Base-by-base conservation (phyloP, 2,329 filamentous ascomycete species). In the Pezicula carpinea region DNA sequence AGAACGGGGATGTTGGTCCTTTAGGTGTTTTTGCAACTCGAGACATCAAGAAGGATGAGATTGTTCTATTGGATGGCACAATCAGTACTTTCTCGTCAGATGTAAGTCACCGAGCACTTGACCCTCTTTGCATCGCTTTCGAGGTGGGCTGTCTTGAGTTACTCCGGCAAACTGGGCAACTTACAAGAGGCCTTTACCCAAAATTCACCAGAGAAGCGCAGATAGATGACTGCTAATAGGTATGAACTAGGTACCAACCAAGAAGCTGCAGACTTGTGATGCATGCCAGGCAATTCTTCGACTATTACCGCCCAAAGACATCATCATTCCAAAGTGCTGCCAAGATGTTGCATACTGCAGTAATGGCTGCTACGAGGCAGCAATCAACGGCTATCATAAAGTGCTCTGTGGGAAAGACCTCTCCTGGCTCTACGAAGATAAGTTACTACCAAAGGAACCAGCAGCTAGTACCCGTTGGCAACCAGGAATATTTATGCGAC, bases 11-110 rank as follows among this genome's bases (percentile, higher is more conserved):
- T 42, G 50, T 57, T 34, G 59, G 60, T 2, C 54, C 59, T 1
- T 44, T 62, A 1, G 60, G 60, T 2, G 39, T 61, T 1, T 62
- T 61, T 17, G 59, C 60, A 1, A 53, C 40, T 6, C 36, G 50
- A 14, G 52, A 59, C 23, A 60, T 62, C 35, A 15, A 51, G 21
- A 36, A 47, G 15, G 52, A 49, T 5, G 58, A 63, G 23, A 13
- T 54, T 0, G 35, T 63, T 5, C 39, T 63, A 40, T 29, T 57
- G 0, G 60, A 63, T 26, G 42, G 39, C 33, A 48, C 50, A 14
- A 14, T 58, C 3, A 26, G 11, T 26, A 26, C 23, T 4, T 26
- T 26, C 23, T 26, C 7, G 3, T 26, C 23, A 26, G 23, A 26
- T 26, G 23, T 26, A 26, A 26, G 23, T 26, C n/a, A n/a, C n/a